Evolutionary conservation across 2,329 filamentous ascomycete genomes (phyloP).

Genomic region (Chaetomiaceae sp.): DNA sequence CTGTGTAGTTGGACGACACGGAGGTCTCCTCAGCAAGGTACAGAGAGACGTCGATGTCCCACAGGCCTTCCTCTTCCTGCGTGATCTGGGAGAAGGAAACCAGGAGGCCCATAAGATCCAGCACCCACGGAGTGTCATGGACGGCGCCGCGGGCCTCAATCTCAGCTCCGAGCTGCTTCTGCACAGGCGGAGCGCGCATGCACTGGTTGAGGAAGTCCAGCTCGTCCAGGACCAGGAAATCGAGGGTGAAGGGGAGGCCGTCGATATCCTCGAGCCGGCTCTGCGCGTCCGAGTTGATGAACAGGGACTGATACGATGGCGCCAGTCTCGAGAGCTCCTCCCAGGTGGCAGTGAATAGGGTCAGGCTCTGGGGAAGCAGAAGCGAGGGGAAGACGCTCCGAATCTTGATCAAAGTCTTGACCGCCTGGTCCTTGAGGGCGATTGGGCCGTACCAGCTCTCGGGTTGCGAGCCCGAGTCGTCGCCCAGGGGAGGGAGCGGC

Average conservation of each 20-base stretch:
- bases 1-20: constrained; percentile 92
- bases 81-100: constrained; percentile 86
- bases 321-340: constrained; percentile 74
- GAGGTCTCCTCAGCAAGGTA: constrained; percentile 94
- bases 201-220: constrained; percentile 92
- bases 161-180: constrained; percentile 81
- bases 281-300: constrained; percentile 80
- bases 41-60: constrained; percentile 94
- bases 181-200: constrained; percentile 80
- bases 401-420: constrained; percentile 89
- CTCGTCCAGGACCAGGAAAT: constrained; percentile 90
- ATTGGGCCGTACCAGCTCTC: constrained; percentile 76
- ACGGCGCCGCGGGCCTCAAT: constrained; percentile 57
- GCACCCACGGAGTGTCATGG: constrained; percentile 71
- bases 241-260: constrained; percentile 86
- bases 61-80: constrained; percentile 86
- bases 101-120: constrained; percentile 81
- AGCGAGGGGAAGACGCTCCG: constrained; percentile 77
- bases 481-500: constrained; percentile 63
- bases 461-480: constrained; percentile 49
- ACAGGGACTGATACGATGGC: constrained; percentile 71
- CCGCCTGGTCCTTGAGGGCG: constrained; percentile 86
- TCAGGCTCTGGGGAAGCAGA: constrained; percentile 75
- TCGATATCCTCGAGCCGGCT: constrained; percentile 87
- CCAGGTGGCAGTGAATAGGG: constrained; percentile 85